Evolutionary conservation across 192 early-diverging fungal genomes (phyloP), one percentile per base, ranked within the genome.

Genomic region (Coemansia reversa): DNA sequence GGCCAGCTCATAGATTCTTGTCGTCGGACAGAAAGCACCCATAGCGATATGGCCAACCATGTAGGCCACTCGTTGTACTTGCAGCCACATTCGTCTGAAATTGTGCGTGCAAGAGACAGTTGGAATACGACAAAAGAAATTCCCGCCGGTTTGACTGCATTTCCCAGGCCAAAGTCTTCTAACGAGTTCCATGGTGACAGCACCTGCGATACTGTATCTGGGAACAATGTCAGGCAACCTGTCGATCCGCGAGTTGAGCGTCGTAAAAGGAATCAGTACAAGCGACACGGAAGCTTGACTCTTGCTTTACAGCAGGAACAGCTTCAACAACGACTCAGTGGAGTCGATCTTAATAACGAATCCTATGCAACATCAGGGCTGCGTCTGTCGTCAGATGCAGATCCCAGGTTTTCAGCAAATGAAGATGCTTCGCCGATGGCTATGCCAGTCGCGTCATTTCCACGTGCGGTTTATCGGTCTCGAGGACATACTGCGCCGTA

Each of bases 221-320:
- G 12, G 35, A 39, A 9, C 35, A 39, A 9, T 9, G 7, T 11
- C 9, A 39, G 12, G 35, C 4, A 39, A 1, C 9, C 35, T 0
- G 53, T 54, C 8, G 77, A 80, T 48, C 55, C 58, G 6, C 72
- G 72, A 0, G 23, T 74, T 32, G 71, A 74, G 24, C 72, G 77
- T 1, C 77, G 77, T 23, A 55, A 39, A 27, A 62, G 56, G 18
- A 80, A 80, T 65, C 63, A 80, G 55, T 80, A 80, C 65, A 80
- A 80, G 55, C 60, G 77, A 4, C 71, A 80, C 45, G 77, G 77
- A 30, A 80, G 77, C 30, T 45, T 80, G 33, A 80, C 72, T 2
- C 56, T 80, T 54, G 77, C 77, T 2, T 71, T 54, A 64, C 74
- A 76, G 29, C 63, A 65, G 55, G 19, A 65, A 9, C 45, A 65